Conservation (phyloP, 108 stramenopile species). For the Cyclostephanos tholiformis region DNA sequence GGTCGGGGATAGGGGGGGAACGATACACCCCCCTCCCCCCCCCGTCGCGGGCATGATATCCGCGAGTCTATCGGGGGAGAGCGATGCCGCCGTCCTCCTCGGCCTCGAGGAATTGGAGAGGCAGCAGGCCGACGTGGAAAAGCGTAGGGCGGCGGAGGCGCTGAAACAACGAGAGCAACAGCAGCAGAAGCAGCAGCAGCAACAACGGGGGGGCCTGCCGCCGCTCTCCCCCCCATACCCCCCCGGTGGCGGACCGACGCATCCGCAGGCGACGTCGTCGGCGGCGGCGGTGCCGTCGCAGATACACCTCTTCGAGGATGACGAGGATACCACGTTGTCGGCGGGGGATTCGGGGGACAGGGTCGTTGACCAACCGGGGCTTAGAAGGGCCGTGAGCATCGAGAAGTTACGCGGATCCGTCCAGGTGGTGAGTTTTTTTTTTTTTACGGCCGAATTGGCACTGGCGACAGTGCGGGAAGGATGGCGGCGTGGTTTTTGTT, state of each 20-base stretch:
- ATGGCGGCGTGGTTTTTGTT: neutral
- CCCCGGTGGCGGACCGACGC: neutral
- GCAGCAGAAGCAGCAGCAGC: slow-evolving; percentile 17
- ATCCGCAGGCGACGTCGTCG: neutral
- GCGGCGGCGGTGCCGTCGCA: slow-evolving; percentile 24
- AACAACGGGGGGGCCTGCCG: slow-evolving; percentile 16
- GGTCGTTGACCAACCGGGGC: neutral
- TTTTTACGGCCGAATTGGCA: neutral
- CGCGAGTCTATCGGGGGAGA: neutral
- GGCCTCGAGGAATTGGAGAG: slow-evolving; percentile 53
- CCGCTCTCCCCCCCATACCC: slow-evolving; percentile 19
- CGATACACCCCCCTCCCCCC: neutral
- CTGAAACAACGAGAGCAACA: slow-evolving; percentile 22
- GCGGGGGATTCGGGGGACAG: neutral
- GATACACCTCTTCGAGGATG: slow-evolving; percentile 34
- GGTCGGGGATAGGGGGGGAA: neutral
- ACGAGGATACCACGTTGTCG: slow-evolving; percentile 26
- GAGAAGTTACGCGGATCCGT: slow-evolving; percentile 28
- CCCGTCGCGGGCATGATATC: neutral
- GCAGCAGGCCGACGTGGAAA: slow-evolving; percentile 54
- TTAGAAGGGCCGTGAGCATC: slow-evolving; percentile 25
- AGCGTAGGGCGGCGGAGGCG: slow-evolving; percentile 27
- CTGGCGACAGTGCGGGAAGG: neutral
- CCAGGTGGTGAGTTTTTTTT: slow-evolving; percentile 24
- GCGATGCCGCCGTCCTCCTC: slow-evolving; percentile 16